A percentile compares a stretch with the other conserved stretches of the same genome.
Evolutionary conservation across 2,329 filamentous ascomycete genomes (phyloP).

Genomic region (Fusarium coffeatum): DNA sequence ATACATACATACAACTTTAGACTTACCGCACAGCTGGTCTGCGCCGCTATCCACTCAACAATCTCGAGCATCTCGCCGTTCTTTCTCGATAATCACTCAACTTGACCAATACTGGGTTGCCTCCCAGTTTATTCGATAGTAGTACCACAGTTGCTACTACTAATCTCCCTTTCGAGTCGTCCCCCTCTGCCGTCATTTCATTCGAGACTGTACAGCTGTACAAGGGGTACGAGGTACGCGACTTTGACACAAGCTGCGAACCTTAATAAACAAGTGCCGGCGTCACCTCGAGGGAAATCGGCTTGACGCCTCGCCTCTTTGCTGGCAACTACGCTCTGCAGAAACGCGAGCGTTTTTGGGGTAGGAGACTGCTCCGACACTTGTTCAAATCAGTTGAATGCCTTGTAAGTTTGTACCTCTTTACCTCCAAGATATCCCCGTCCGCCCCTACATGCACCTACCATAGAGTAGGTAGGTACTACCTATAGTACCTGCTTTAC

Average conservation of each 20-base stretch:
- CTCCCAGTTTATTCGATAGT: constrained; percentile 13
- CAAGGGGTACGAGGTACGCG: constrained; percentile 9
- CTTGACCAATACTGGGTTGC: constrained; percentile 11
- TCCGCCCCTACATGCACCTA: not conserved
- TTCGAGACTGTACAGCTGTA: constrained; percentile 17
- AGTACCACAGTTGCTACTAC: constrained; percentile 20
- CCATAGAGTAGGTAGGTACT: not conserved
- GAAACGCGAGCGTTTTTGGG: constrained; percentile 46
- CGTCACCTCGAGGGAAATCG: constrained; percentile 30
- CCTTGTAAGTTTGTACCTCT: constrained; percentile 49
- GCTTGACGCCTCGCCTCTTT: constrained; percentile 30
- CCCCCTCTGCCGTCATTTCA: constrained; percentile 26
- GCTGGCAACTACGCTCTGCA: constrained; percentile 43
- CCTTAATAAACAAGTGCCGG: constrained; percentile 36
- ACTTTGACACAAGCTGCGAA: constrained; percentile 36
- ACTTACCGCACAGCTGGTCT: constrained; percentile 46
- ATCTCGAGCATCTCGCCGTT: constrained; percentile 34
- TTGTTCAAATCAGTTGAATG: constrained; percentile 52
- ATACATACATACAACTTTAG: constrained; percentile 26
- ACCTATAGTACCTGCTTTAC: not conserved
- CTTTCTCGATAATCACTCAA: constrained; percentile 30
- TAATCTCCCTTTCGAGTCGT: constrained; percentile 21
- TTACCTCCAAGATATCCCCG: constrained; percentile 23
- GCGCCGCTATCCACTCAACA: constrained; percentile 40
- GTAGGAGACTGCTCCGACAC: constrained; percentile 50